Base-by-base conservation (phyloP, 1,139 yeast genomes). In the Yamadazyma conglobata region DNA sequence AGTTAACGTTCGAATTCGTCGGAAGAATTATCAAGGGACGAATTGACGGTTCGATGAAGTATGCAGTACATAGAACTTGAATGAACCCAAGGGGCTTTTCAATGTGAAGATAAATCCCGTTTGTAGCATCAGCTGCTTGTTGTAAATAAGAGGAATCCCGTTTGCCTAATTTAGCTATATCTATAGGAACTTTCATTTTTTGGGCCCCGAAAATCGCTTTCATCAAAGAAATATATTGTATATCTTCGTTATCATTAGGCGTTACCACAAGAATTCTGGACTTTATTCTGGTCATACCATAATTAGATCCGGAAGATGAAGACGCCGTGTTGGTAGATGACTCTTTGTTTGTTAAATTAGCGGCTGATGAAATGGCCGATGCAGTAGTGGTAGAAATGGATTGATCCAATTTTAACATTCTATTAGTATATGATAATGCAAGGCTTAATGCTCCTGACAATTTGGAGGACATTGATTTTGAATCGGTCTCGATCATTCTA, bases 191-290 rank as follows among this genome's bases (percentile, higher is more conserved):
- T 48, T 80, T 81, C 80, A 85, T 75, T 56, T 88, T 88, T 46
- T 91, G 96, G 1, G 98, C 96, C 0, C 97, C 93, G 59, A 93
- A 93, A 25, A 91, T 89, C 43, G 93, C 74, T 56, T 93, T 93
- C 98, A 93, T 93, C 28, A 88, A 79, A 4, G 97, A 86, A 24
- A 91, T 86, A 55, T 93, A 93, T 38, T 86, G 86, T 32, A 87
- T 65, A 13, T 87, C 78, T 34, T 79, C 78, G 44, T 87, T 93
- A 40, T 81, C 88, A 40, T 82, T 79, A 12, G 84, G 81, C 33
- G 86, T 80, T 3, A 91, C 67, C 5, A 88, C 74, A 41, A 93
- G 56, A 8, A 91, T 69, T 31, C 96, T 62, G 0, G 95, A 76
- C 42, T 79, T 79, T 56, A 84, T 61, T 2, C 77, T 44, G 3